phyloP scores from a whole-genome alignment of 1,284 basidiomycete genomes.

The Cryptococcus jaspeensis region DNA sequence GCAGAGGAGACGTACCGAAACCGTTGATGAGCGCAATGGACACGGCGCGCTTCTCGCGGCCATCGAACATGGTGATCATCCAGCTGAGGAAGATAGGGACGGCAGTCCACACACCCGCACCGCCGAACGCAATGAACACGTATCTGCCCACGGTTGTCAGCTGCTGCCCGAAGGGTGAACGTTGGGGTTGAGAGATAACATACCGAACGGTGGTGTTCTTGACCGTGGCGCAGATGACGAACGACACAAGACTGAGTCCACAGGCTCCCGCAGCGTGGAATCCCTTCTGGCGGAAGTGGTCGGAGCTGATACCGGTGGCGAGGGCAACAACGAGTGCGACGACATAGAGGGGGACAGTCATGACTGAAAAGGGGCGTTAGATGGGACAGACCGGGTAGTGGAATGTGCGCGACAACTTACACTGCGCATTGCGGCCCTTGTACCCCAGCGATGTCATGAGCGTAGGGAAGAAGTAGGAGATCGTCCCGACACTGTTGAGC shows the following conservation, averaged over 20 bases:
- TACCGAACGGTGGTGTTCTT: conserved; percentile 24
- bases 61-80: conserved; percentile 49
- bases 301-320: conserved; percentile 41
- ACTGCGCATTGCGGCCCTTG: conserved; percentile 42
- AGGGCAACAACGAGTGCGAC: conserved; percentile 48
- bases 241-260: conserved; percentile 29
- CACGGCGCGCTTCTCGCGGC: conserved; percentile 48
- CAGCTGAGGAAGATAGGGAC: conserved; percentile 47
- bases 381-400: too few relatives aligned
- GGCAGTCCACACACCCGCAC: conserved; percentile 46
- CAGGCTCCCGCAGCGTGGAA: conserved; percentile 39
- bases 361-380: conserved; percentile 35
- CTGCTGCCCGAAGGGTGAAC: not conserved
- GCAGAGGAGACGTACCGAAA: conserved; percentile 23
- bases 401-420: conserved; percentile 21
- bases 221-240: conserved; percentile 44
- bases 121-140: conserved; percentile 51
- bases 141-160: conserved; percentile 26
- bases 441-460: conserved; percentile 46
- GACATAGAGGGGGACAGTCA: conserved; percentile 53
- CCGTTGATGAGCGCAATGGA: conserved; percentile 48
- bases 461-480: conserved; percentile 52
- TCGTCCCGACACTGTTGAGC: conserved; percentile 45
- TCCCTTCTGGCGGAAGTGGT: conserved; percentile 46
- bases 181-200: not conserved